A percentile compares a stretch with the other conserved stretches of the same genome.
Evolutionary conservation across 768 basidiomycete species (phyloP).

Genomic region (Cantharellus cinnabarinus): DNA sequence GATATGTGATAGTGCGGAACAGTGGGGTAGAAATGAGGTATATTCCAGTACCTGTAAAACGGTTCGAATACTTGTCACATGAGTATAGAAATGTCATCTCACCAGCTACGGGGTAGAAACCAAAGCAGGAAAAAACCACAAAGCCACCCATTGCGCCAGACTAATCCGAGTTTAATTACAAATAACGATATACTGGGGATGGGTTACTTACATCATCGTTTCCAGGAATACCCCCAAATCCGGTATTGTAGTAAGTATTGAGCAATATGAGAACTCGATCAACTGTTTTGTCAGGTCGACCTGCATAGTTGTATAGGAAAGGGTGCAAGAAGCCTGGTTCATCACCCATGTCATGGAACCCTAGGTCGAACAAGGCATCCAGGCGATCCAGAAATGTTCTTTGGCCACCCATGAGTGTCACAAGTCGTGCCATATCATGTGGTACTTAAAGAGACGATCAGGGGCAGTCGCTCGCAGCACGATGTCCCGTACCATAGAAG

Average conservation of each 20-base stretch:
- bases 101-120: conserved; percentile 10
- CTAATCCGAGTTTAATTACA: background rate
- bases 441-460: background rate
- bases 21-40: conserved; percentile 10
- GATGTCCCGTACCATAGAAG: conserved; percentile 4
- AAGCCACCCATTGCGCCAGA: conserved; percentile 8
- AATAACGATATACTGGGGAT: background rate
- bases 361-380: conserved; percentile 22
- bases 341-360: conserved; percentile 4
- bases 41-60: conserved; percentile 1
- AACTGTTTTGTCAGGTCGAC: conserved; percentile 10
- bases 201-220: conserved; percentile 9
- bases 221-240: conserved; percentile 8
- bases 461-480: background rate
- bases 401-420: conserved; percentile 38
- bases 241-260: conserved; percentile 1
- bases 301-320: conserved; percentile 10
- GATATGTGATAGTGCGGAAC: conserved; percentile 8
- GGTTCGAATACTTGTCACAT: too few relatives aligned
- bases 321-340: background rate
- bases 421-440: conserved; percentile 40
- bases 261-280: conserved; percentile 6
- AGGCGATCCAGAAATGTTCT: conserved; percentile 33
- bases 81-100: background rate
- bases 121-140: conserved; percentile 8